Evolutionary conservation across 306 rosid genomes (phyloP).

Genomic region (Medicago lupulina): DNA sequence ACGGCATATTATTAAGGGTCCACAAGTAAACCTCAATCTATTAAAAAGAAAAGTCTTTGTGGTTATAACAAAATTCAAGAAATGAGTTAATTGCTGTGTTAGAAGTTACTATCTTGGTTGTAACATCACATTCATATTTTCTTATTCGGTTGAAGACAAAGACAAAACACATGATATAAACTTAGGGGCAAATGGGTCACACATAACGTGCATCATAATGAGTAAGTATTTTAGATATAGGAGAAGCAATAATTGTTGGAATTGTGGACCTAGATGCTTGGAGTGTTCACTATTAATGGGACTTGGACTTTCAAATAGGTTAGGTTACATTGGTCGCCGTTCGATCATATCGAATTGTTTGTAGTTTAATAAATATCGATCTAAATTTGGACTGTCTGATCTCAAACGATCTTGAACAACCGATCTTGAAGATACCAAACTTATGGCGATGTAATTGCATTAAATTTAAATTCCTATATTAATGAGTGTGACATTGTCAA

Average conservation of each 20-base stretch:
- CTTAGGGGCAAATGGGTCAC: slow-evolving; percentile 6
- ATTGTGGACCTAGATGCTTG: background rate
- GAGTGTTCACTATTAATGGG: background rate
- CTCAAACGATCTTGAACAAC: no score
- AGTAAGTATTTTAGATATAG: background rate
- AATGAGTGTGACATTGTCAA: background rate
- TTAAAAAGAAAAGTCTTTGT: background rate
- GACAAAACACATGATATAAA: background rate
- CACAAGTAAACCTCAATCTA: background rate
- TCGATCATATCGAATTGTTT: no score
- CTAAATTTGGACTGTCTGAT: no score
- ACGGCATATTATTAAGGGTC: background rate
- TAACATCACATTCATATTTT: background rate
- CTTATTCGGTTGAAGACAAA: background rate
- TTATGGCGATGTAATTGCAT: no score
- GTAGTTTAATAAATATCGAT: no score
- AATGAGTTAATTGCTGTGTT: background rate
- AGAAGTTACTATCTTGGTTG: background rate
- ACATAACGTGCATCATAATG: background rate
- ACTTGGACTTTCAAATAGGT: no score
- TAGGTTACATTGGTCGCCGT: no score
- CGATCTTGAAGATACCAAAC: no score
- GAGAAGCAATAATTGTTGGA: slow-evolving; percentile 22
- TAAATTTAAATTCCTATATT: no score
- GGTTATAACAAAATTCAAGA: background rate